Base-by-base conservation (phyloP, 345 rosid species). In the Carallia brachiata region DNA sequence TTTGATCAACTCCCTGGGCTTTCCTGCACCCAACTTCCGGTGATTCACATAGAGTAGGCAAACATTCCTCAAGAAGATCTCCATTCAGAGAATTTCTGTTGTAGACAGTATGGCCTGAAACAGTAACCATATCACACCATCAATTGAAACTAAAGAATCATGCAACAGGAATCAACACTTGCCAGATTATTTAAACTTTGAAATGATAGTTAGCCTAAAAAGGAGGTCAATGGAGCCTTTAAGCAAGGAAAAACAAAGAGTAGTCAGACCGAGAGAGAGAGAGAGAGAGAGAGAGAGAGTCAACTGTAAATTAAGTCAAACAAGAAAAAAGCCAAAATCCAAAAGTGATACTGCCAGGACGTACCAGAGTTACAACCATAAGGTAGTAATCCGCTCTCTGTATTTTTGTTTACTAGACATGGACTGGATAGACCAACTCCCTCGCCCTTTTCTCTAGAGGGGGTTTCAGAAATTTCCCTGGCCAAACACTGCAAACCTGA, bases 381-480 rank as follows among this genome's bases (percentile, higher is more conserved):
- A 23, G 74, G 64, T 48, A 75, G 72, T 82, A 75, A 79, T 9
- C 59, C 73, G 57, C 79, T 76, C 32, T 71, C 72, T 62, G 37
- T 70, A 67, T 70, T 69, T 48, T 79, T 81, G 55, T 64, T 76
- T 70, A 76, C 82, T 62, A 80, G 54, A 56, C 69, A 84, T 67
- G 32, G 63, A 81, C 73, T 72, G 70, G 44, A 23, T 57, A 28
- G 23, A 34, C 34, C 67, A 73, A 70, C 69, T 30, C 75, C 83
- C 70, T 73, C 74, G 10, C 82, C 71, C 9, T 79, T 81, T 66
- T 67, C 80, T 63, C 74, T 69, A 4, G n/a, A 30, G 31, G 75
- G 62, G 58, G 75, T 75, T n/a, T 70, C 81, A 64, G 79, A 69
- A 69, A 73, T 54, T 73, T 75, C 77, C 75, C 70, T 67, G 32